A percentile compares a stretch with the other conserved stretches of the same genome.
phyloP scores from a whole-genome alignment of 2,329 filamentous ascomycete species.

The Penicillium rolfsii region DNA sequence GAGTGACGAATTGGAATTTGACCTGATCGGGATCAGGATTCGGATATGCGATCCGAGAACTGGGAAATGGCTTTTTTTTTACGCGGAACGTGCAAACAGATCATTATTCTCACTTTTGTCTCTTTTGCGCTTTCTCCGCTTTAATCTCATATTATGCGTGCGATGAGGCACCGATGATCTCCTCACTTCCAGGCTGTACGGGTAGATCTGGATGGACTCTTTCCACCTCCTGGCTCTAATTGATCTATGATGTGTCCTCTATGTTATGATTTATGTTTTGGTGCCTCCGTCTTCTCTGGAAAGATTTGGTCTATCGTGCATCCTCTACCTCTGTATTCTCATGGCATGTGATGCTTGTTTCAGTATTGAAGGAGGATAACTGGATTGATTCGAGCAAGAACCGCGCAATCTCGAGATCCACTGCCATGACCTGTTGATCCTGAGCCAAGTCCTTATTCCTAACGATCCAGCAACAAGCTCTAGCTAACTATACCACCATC shows the following conservation, averaged over 20 bases:
- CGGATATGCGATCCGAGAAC: conserved; percentile 12
- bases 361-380: conserved; percentile 11
- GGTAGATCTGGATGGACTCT: conserved; percentile 7
- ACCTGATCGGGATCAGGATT: neutral
- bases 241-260: conserved; percentile 9
- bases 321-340: conserved; percentile 1
- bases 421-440: neutral
- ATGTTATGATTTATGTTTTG: conserved; percentile 2
- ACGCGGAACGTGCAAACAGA: conserved; percentile 1
- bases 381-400: neutral
- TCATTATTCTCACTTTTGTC: conserved; percentile 5
- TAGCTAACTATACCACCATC: neutral
- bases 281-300: neutral
- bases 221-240: conserved; percentile 5
- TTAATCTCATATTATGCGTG: conserved; percentile 3
- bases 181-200: neutral
- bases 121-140: conserved; percentile 3
- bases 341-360: conserved; percentile 6
- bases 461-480: neutral
- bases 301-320: neutral
- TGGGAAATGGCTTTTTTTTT: conserved; percentile 6
- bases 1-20: conserved; percentile 16
- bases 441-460: neutral
- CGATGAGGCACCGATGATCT: conserved; percentile 1
- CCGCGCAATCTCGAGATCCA: neutral